Evolutionary conservation across 495 filamentous ascomycete species (phyloP).

Genomic region (Aspergillus diversus): DNA sequence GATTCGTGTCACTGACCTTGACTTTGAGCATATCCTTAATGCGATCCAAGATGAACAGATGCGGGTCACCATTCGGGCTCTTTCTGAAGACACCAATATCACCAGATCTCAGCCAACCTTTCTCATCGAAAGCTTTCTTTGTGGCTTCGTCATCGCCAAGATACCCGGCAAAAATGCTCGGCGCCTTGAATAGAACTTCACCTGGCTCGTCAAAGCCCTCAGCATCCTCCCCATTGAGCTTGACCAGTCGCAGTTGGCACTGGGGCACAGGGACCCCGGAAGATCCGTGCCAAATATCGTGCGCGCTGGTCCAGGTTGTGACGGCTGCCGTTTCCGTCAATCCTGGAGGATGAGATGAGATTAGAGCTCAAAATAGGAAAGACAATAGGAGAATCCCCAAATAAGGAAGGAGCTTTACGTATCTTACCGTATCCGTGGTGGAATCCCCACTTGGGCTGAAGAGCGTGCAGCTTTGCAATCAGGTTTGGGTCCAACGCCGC

Average conservation of each 20-base stretch:
- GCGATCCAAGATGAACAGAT: constrained; percentile 75
- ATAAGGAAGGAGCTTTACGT: background rate
- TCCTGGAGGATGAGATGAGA: background rate
- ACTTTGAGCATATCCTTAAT: constrained; percentile 85
- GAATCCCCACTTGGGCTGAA: constrained; percentile 13
- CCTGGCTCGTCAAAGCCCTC: constrained; percentile 18
- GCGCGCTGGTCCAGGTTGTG: constrained; percentile 8
- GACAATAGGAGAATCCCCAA: background rate
- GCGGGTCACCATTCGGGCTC: constrained; percentile 50
- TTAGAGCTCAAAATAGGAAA: background rate
- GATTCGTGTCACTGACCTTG: constrained; percentile 37
- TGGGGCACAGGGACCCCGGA: constrained; percentile 13
- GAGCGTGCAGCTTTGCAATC: constrained; percentile 8
- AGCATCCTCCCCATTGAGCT: constrained; percentile 11
- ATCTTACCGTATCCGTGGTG: constrained; percentile 18
- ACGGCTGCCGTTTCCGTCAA: constrained; percentile 21
- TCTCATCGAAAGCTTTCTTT: constrained; percentile 26
- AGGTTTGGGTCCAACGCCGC: constrained; percentile 11
- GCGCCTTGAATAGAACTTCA: constrained; percentile 17
- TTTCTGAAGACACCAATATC: constrained; percentile 56
- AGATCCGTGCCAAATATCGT: constrained; percentile 20
- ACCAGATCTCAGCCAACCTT: constrained; percentile 56
- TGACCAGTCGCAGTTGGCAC: constrained; percentile 14
- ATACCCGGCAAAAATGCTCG: constrained; percentile 14
- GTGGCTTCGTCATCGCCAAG: constrained; percentile 17